Evolutionary conservation across 495 filamentous ascomycete genomes (phyloP).

Genomic region (Amniculicola lignicola): DNA sequence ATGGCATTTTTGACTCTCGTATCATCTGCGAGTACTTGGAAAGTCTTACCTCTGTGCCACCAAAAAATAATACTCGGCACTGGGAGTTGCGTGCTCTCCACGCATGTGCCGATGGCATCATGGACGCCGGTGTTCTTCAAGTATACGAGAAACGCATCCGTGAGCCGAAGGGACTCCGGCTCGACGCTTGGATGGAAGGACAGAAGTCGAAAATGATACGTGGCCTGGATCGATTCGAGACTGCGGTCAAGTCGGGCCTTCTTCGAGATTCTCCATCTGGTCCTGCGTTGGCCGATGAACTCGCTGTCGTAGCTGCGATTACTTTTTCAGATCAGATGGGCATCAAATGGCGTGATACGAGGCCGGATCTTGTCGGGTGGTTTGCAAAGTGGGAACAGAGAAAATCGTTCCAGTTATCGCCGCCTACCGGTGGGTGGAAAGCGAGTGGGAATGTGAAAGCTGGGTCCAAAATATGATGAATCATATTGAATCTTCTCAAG

Average conservation of each 20-base stretch:
- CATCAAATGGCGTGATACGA: neutral
- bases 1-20: conserved; percentile 17
- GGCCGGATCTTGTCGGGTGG: conserved; percentile 6
- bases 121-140: conserved; percentile 20
- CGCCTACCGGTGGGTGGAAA: conserved; percentile 1
- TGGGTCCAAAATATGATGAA: neutral
- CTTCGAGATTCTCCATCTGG: conserved; percentile 1
- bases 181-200: conserved; percentile 22
- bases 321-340: conserved; percentile 6
- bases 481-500: too few relatives aligned
- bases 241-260: conserved; percentile 2
- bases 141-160: conserved; percentile 22
- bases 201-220: conserved; percentile 23
- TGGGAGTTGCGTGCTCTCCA: conserved; percentile 15
- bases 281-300: conserved; percentile 6
- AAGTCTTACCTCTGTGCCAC: neutral
- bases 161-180: conserved; percentile 4
- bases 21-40: conserved; percentile 19
- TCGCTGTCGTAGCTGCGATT: conserved; percentile 11
- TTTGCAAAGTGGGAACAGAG: conserved; percentile 7
- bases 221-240: conserved; percentile 19
- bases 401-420: neutral
- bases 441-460: neutral
- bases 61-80: conserved; percentile 2
- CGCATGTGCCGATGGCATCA: conserved; percentile 22